These are phyloP conservation scores for Trypanosoma boissoni DNA, from an alignment of 208 protist genomes.

Conservation along the genomic window DNA sequence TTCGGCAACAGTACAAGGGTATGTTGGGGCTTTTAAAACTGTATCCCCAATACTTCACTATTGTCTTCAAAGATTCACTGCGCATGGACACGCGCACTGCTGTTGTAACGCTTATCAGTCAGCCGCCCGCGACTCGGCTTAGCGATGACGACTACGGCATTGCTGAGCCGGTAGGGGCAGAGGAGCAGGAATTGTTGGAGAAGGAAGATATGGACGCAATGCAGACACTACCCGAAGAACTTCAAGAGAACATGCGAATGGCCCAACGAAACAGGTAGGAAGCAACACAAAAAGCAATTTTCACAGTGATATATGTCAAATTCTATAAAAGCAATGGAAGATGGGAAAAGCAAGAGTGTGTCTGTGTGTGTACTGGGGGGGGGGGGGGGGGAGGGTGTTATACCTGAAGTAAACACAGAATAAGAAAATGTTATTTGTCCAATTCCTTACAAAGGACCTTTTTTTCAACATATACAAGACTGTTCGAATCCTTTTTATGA, in stretches of 20 bases:
- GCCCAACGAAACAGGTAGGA: no score
- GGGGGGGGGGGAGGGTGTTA: no score
- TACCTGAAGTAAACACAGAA: no score
- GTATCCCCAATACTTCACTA: conserved; percentile 47
- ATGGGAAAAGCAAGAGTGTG: no score
- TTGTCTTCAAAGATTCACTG: conserved; percentile 31
- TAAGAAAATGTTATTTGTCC: no score
- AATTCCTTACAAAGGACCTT: no score
- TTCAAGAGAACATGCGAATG: conserved; percentile 13
- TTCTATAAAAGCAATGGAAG: no score
- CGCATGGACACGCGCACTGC: conserved; percentile 19
- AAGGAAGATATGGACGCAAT: conserved; percentile 23
- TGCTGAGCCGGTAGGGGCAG: background rate
- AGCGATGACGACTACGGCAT: conserved; percentile 24
- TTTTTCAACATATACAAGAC: no score
- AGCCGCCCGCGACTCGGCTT: conserved; percentile 15
- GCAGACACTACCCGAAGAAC: conserved; percentile 19
- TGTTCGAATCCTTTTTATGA: no score
- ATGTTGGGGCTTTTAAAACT: conserved; percentile 28
- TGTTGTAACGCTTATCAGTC: conserved; percentile 26
- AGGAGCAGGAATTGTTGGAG: conserved; percentile 15
- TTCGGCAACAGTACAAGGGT: conserved; percentile 29
- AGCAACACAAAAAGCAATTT: no score
- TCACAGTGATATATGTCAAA: no score
- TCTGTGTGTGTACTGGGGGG: no score